Conservation (phyloP, 2,329 filamentous ascomycete species). For the Diaporthe australafricana region DNA sequence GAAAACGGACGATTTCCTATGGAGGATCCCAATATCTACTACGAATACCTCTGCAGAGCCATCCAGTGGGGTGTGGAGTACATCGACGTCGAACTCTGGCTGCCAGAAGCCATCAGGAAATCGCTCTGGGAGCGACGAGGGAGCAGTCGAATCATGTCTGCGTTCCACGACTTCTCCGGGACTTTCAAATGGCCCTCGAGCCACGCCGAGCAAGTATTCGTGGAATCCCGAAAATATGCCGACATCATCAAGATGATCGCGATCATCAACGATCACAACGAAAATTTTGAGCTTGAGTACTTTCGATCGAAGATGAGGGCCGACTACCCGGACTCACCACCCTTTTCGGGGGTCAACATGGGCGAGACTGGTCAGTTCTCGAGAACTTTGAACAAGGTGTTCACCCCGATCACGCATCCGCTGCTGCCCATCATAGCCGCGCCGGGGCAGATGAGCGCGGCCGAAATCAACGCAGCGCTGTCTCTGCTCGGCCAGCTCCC, state of each 20-base stretch:
- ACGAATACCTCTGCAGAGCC: conserved; percentile 83
- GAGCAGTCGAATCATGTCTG: conserved; percentile 88
- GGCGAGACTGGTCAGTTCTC: conserved; percentile 87
- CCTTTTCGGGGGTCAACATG: conserved; percentile 89
- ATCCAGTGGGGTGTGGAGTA: conserved; percentile 93
- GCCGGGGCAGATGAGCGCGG: conserved; percentile 85
- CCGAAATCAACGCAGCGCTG: conserved; percentile 85
- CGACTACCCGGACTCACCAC: conserved; percentile 76
- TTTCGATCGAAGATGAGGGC: conserved; percentile 82
- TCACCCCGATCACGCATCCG: conserved; percentile 89
- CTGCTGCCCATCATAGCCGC: conserved; percentile 86
- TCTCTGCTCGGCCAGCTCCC: conserved; percentile 84
- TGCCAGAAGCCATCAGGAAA: conserved; percentile 80
- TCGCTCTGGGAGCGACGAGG: conserved; percentile 77
- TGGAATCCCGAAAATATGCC: conserved; percentile 77
- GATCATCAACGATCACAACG: conserved; percentile 82
- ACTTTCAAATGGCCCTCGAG: conserved; percentile 85
- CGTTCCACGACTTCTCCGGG: conserved; percentile 89
- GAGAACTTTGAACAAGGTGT: conserved; percentile 84
- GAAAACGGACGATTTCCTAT: conserved; percentile 90
- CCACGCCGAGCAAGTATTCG: conserved; percentile 78
- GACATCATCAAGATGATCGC: conserved; percentile 94
- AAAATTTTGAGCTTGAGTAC: conserved; percentile 91
- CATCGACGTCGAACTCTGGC: conserved; percentile 89
- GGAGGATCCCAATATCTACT: conserved; percentile 80